A percentile compares a stretch with the other conserved stretches of the same genome.
Conservation (phyloP, 495 filamentous ascomycete genomes). For the Penicillium coprophilum region DNA sequence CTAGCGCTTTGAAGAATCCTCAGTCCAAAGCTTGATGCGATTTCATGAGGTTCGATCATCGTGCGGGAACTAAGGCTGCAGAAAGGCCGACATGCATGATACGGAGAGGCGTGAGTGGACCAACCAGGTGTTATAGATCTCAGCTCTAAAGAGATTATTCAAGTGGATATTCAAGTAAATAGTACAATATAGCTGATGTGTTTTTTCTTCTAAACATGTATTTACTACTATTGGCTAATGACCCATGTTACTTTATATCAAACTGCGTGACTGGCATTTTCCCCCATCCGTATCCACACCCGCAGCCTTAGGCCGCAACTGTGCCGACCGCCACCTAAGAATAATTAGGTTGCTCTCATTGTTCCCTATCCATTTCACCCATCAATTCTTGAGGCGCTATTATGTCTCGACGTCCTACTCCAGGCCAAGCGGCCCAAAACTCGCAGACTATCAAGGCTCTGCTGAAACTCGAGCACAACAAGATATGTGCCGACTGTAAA, state of each 20-base stretch:
- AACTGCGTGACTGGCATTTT: constrained; percentile 26
- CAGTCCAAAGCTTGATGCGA: constrained; percentile 31
- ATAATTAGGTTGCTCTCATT: constrained; percentile 19
- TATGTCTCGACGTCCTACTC: constrained; percentile 85
- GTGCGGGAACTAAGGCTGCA: constrained; percentile 13
- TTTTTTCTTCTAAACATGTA: neutral
- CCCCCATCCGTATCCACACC: constrained; percentile 15
- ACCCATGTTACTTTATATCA: constrained; percentile 11
- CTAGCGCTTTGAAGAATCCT: constrained; percentile 28
- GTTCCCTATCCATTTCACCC: constrained; percentile 20
- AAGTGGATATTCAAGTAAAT: neutral
- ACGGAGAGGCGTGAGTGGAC: constrained; percentile 8
- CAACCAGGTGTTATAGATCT: neutral
- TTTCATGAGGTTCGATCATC: constrained; percentile 1
- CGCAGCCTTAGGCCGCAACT: constrained; percentile 27
- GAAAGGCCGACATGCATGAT: constrained; percentile 10
- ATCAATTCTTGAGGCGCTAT: constrained; percentile 15
- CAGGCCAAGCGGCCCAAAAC: constrained; percentile 86
- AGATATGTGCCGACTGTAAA: constrained; percentile 97
- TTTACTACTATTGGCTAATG: neutral
- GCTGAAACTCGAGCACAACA: constrained; percentile 90
- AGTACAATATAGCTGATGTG: no score
- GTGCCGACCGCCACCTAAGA: constrained; percentile 28
- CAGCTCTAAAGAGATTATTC: neutral
- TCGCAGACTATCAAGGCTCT: constrained; percentile 86